Base-by-base conservation (phyloP, 129 eudicot genomes). In the Pulicaria dysenterica region DNA sequence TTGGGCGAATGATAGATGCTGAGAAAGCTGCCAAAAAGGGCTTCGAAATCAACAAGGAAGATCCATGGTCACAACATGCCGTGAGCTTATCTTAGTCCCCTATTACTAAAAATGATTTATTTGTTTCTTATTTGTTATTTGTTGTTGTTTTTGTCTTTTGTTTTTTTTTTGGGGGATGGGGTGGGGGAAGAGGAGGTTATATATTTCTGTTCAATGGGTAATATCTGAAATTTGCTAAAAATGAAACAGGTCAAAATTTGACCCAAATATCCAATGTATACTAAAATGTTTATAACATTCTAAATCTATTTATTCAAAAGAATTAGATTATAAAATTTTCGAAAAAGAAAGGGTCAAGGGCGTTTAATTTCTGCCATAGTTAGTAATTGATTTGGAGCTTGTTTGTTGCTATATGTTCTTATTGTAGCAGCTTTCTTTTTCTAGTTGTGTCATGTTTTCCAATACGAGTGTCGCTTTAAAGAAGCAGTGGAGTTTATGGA, bases 1-100 rank as follows among this genome's bases (percentile, higher is more conserved):
- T 94, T 74, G 96, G 96, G 6, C 83, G 69, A 39, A 79, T 86
- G 89, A 87, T 40, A 15, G 96, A 92, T 55, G 97, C 97, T 39
- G 89, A 88, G 70, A 77, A 73, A 68, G 97, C 96, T 49, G 89
- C 94, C 60, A 79, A 76, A 70, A 80, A 68, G 76, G 99, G 91
- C 44, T 82, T 81, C 59, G 83, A 90, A 82, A 88, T 94, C 80
- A 79, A 90, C 78, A 81, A 84, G 69, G 76, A 88, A 66, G 99
- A 94, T 85, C 78, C 90, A 24, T 94, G 99, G 99, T 86, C 89
- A 7, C 99, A 94, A 53, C 99, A 94, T 83, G 95, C 93, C 69
- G 99, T 94, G 69, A 88, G 91, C 77, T 64, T 44, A 56, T 65
- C 49, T 58, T 67, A 11, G 11, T 24, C 51, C 4, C 2, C 10